Percentiles rank a stretch among this genome's conserved stretches.
Evolutionary conservation across 179 eudicot genomes (phyloP).

Genomic region (Vitellaria paradoxa): DNA sequence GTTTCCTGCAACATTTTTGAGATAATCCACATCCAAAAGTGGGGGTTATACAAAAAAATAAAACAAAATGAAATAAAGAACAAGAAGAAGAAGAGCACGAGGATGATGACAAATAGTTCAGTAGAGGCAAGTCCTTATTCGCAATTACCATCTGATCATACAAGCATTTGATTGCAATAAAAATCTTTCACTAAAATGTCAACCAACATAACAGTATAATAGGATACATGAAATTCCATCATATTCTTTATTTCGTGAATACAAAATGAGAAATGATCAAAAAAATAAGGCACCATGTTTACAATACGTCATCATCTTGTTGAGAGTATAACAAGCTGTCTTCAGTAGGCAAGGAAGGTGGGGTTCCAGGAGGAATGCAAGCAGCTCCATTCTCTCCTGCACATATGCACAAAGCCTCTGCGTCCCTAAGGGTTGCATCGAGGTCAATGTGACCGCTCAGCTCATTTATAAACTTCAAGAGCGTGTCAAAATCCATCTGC

Average conservation of each 20-base stretch:
- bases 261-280: not conserved
- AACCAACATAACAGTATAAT: not conserved
- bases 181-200: slow-evolving; percentile 8
- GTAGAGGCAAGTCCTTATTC: not conserved
- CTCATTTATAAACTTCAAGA: slow-evolving; percentile 85
- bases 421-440: slow-evolving; percentile 63
- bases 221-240: not conserved
- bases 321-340: slow-evolving; percentile 50
- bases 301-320: slow-evolving; percentile 63
- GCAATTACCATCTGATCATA: not conserved
- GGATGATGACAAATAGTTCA: not conserved
- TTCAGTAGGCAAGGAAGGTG: slow-evolving; percentile 75
- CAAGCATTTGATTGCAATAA: slow-evolving; percentile 4
- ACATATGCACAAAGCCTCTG: slow-evolving; percentile 88
- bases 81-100: not conserved
- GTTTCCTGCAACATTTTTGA: not conserved
- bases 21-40: not conserved
- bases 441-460: slow-evolving; percentile 82
- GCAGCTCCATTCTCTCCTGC: slow-evolving; percentile 95
- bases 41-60: not conserved
- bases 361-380: slow-evolving; percentile 95
- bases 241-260: slow-evolving; percentile 4
- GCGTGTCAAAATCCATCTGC: slow-evolving; percentile 94
- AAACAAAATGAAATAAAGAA: not conserved
- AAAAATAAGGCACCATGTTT: slow-evolving; percentile 3